Conservation (phyloP, 1,284 basidiomycete species). For the Pterula multifida region DNA sequence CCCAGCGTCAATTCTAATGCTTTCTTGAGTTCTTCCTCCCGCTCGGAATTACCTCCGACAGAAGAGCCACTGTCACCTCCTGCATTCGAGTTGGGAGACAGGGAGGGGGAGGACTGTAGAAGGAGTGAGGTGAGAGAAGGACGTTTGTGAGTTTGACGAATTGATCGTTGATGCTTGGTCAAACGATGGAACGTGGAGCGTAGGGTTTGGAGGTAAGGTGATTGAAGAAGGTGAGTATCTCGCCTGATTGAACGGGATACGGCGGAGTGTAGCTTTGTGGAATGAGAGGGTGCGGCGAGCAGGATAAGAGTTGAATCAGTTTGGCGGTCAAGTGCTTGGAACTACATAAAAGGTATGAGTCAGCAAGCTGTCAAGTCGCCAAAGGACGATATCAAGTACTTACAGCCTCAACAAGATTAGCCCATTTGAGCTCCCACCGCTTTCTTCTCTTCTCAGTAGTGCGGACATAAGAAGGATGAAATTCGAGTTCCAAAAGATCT, state of each 20-base stretch:
- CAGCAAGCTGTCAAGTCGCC: conserved; percentile 7
- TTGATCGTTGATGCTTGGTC: conserved; percentile 39
- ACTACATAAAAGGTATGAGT: conserved; percentile 26
- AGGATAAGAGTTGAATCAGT: conserved; percentile 67
- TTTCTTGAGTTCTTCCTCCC: conserved; percentile 51
- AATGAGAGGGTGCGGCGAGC: conserved; percentile 60
- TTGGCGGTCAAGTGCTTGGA: conserved; percentile 66
- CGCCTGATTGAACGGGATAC: conserved; percentile 59
- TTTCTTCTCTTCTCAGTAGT: conserved; percentile 54
- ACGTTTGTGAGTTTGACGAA: conserved; percentile 18
- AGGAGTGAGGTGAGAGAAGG: neutral
- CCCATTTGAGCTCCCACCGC: conserved; percentile 65
- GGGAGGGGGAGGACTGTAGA: conserved; percentile 19
- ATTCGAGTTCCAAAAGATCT: conserved; percentile 63
- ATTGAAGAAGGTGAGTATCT: conserved; percentile 30
- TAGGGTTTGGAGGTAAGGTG: conserved; percentile 36
- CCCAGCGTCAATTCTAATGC: conserved; percentile 53
- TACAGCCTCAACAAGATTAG: conserved; percentile 57
- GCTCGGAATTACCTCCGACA: conserved; percentile 26
- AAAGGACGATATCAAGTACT: conserved; percentile 14
- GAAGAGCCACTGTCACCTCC: conserved; percentile 16
- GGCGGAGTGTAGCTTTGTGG: conserved; percentile 46
- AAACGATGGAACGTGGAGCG: conserved; percentile 46
- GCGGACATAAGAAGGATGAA: conserved; percentile 56
- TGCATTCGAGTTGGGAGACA: conserved; percentile 33